Evolutionary conservation across 2,329 filamentous ascomycete genomes (phyloP), one percentile per base, ranked within the genome.

Genomic region (Cladorrhinum sp.): DNA sequence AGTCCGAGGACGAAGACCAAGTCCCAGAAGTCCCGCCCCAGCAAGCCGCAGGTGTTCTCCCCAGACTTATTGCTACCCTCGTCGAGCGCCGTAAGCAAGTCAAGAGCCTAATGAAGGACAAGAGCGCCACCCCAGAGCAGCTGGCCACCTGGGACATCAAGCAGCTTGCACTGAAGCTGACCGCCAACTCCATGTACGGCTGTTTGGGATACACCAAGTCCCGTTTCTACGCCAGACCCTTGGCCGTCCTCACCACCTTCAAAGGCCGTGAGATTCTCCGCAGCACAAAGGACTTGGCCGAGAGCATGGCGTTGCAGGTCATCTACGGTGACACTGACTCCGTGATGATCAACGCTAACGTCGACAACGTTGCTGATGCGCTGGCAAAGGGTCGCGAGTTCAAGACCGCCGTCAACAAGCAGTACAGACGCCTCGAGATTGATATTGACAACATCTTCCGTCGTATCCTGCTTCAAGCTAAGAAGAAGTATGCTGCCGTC

Each of bases 281-380:
- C 65, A 96, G 91, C 72, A 99, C 95, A 59, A 99, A 98, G 75
- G 93, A 96, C 57, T 84, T 99, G 63, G 95, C 95, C 9, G 95
- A 99, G 76, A 91, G 86, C 69, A 93, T 90, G 67, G 88, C 92
- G 62, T 83, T 99, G 27, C 90, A 95, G 70, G 95, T 99, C 73
- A 98, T 99, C 65, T 99, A 99, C 69, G 95, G 95, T 78, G 95
- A 99, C 76, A 99, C 95, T 12, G 95, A 99, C 76, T 99, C 95
- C 8, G 95, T 99, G 77, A 99, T 99, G 95, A 98, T 99, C 80
- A 99, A 99, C 72, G 96, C 95, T 65, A 98, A 98, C 71, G 92
- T 95, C 58, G 91, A 97, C 75, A 96, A 90, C 66, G 90, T 98
- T 27, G 86, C 90, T 29, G 92, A 96, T 69, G 95, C 95, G 1